Conservation (phyloP, 129 eudicot species). For the Saposhnikovia divaricata region DNA sequence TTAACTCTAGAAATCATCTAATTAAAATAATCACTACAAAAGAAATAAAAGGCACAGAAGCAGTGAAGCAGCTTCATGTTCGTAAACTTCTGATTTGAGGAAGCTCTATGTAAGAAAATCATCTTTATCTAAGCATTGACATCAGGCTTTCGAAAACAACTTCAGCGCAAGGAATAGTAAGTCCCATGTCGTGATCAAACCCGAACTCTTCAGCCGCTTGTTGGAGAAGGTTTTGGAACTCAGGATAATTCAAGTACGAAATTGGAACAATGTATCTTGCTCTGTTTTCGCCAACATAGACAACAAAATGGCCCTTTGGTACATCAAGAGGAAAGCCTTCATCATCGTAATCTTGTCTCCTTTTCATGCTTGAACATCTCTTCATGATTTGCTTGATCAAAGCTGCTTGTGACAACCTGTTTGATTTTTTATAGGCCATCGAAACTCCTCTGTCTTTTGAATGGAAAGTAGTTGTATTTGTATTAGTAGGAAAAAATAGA, state of each 20-base stretch:
- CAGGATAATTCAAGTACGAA: slow-evolving; percentile 42
- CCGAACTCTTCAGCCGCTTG: slow-evolving; percentile 87
- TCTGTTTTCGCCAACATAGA: slow-evolving; percentile 64
- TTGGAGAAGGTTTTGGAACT: slow-evolving; percentile 56
- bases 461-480: background rate
- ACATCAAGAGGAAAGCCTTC: slow-evolving; percentile 63
- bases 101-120: background rate
- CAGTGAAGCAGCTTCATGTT: slow-evolving; percentile 19
- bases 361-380: slow-evolving; percentile 69
- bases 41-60: background rate
- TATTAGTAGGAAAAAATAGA: background rate
- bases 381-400: slow-evolving; percentile 57
- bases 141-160: slow-evolving; percentile 49
- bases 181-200: slow-evolving; percentile 81
- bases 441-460: background rate
- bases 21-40: background rate
- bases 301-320: slow-evolving; percentile 82
- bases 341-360: slow-evolving; percentile 41
- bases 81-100: background rate
- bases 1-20: slow-evolving; percentile 10
- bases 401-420: slow-evolving; percentile 59
- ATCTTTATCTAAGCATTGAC: slow-evolving; percentile 30
- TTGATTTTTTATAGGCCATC: slow-evolving; percentile 65
- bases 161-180: slow-evolving; percentile 81
- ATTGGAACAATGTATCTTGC: slow-evolving; percentile 68